These are phyloP conservation scores for Curvularia eragrostidis DNA, from an alignment of 2,329 filamentous ascomycete species.

Conservation along the genomic window DNA sequence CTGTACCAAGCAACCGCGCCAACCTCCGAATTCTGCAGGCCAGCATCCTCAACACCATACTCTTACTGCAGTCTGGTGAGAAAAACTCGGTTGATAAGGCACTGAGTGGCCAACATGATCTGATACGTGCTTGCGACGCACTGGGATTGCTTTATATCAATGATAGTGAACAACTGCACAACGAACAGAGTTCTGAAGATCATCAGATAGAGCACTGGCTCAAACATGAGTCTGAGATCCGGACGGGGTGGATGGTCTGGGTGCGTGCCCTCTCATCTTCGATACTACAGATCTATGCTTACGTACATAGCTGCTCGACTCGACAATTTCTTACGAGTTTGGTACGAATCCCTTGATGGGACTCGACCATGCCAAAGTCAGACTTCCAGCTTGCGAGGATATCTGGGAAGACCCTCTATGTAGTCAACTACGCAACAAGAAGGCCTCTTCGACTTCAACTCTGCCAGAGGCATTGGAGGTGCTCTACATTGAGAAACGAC, in stretches of 20 bases:
- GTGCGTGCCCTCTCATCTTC: background rate
- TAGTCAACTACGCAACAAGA: too few species aligned
- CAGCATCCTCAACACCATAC: slow-evolving; percentile 17
- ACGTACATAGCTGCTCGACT: slow-evolving; percentile 8
- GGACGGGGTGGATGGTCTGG: slow-evolving; percentile 18
- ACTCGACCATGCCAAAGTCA: slow-evolving; percentile 13
- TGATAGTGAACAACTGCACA: too few species aligned
- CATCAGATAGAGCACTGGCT: too few species aligned
- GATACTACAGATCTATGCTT: background rate
- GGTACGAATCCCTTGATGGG: slow-evolving; percentile 17
- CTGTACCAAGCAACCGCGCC: background rate
- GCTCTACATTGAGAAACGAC: slow-evolving; percentile 58
- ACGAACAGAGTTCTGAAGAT: too few species aligned
- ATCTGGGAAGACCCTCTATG: too few species aligned
- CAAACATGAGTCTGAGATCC: slow-evolving; percentile 7
- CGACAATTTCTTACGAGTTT: slow-evolving; percentile 18
- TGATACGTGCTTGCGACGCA: slow-evolving; percentile 15
- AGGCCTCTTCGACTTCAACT: too few species aligned
- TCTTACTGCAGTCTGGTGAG: slow-evolving; percentile 18
- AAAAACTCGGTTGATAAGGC: slow-evolving; percentile 11
- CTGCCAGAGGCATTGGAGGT: slow-evolving; percentile 53
- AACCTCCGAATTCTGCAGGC: slow-evolving; percentile 11
- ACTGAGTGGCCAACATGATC: slow-evolving; percentile 3
- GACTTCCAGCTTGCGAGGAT: slow-evolving; percentile 19
- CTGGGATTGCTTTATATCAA: too few species aligned